These are phyloP conservation scores for Murraya koenigii DNA, from an alignment of 345 rosid species.

Conservation along the genomic window DNA sequence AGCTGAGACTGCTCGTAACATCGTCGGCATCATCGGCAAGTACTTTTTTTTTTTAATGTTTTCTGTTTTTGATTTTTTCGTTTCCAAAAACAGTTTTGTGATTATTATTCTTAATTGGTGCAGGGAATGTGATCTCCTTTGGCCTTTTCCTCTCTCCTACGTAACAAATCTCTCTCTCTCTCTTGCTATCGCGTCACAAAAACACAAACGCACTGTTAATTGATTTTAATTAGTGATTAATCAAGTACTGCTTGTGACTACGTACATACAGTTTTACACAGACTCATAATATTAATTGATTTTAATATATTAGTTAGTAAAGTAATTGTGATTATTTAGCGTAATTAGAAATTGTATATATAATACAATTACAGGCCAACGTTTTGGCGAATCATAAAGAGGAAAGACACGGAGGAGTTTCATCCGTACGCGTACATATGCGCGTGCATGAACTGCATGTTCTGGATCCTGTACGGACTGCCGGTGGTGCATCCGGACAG, in stretches of 20 bases:
- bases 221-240: too few relatives aligned
- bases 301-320: too few relatives aligned
- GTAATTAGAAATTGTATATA: neutral
- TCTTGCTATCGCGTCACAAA: neutral
- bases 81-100: neutral
- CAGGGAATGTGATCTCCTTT: conserved; percentile 48
- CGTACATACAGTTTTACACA: too few relatives aligned
- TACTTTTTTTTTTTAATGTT: neutral
- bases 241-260: too few relatives aligned
- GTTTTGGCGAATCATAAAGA: conserved; percentile 32
- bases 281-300: too few relatives aligned
- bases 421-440: conserved; percentile 40
- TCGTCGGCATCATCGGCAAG: conserved; percentile 7
- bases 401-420: conserved; percentile 42
- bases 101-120: neutral
- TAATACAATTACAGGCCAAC: conserved; percentile 37
- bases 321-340: neutral
- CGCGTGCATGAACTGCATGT: conserved; percentile 33
- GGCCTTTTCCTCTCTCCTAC: conserved; percentile 43
- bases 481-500: conserved; percentile 42
- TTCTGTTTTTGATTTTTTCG: neutral
- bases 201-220: too few relatives aligned
- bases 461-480: conserved; percentile 44
- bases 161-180: conserved; percentile 15
- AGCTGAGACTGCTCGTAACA: conserved; percentile 4